A percentile compares a stretch with the other conserved stretches of the same genome.
Evolutionary conservation across 1,284 basidiomycete genomes (phyloP).

Genomic region (Psilocybe mexicana): DNA sequence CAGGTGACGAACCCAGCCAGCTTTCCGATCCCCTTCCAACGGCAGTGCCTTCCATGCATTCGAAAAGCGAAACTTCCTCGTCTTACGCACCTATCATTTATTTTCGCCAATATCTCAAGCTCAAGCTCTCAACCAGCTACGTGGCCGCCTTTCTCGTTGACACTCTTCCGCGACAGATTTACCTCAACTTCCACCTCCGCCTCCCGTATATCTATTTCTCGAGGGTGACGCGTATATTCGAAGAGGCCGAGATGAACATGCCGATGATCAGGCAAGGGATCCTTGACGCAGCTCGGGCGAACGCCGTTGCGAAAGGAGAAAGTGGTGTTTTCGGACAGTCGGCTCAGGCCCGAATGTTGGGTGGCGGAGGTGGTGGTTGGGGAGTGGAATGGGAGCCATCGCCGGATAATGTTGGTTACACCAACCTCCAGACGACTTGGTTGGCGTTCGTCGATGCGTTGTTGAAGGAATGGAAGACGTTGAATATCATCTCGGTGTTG

Average conservation of each 20-base stretch:
- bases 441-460: slow-evolving; percentile 38
- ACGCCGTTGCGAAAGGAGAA: background rate
- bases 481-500: slow-evolving; percentile 40
- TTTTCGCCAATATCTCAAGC: background rate
- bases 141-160: slow-evolving; percentile 21
- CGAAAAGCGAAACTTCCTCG: too few species aligned
- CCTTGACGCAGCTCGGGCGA: slow-evolving; percentile 16
- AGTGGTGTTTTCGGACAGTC: background rate
- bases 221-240: slow-evolving; percentile 31
- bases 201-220: slow-evolving; percentile 29
- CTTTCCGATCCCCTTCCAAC: too few species aligned
- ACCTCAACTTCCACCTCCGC: slow-evolving; percentile 28
- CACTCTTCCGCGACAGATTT: slow-evolving; percentile 24
- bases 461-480: slow-evolving; percentile 41
- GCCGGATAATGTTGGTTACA: slow-evolving; percentile 8
- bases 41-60: too few species aligned
- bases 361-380: too few species aligned
- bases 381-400: slow-evolving; percentile 5
- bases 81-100: too few species aligned
- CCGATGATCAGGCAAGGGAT: slow-evolving; percentile 29
- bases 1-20: too few species aligned
- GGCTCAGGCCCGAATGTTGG: background rate
- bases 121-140: background rate
- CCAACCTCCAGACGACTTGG: slow-evolving; percentile 30
- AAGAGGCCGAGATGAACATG: slow-evolving; percentile 31